These are phyloP conservation scores for Coemansia erecta DNA, from an alignment of 192 early-diverging fungal genomes.

Conservation along the genomic window DNA sequence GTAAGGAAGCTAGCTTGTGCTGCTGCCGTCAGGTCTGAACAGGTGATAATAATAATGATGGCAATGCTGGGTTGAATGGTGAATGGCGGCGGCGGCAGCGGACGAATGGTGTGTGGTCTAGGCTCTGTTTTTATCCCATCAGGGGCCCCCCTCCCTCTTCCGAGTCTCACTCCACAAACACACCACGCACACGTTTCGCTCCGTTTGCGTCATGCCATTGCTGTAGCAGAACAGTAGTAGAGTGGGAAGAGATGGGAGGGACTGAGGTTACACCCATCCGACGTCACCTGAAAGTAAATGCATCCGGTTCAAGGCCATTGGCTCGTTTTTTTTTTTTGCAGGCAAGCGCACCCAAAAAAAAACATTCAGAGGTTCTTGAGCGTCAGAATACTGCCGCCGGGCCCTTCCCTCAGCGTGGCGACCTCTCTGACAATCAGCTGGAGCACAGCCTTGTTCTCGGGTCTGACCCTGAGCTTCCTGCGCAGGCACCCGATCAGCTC, in stretches of 20 bases:
- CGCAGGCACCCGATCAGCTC: conserved; percentile 63
- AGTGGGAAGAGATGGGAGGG: too few species aligned
- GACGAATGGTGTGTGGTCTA: too few species aligned
- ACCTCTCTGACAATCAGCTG: conserved; percentile 48
- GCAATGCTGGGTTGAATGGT: not conserved
- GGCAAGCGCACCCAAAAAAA: too few species aligned
- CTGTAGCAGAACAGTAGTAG: too few species aligned
- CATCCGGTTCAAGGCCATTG: not conserved
- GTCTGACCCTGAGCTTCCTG: conserved; percentile 60
- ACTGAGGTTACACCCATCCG: too few species aligned
- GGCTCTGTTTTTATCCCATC: too few species aligned
- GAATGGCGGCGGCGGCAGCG: too few species aligned
- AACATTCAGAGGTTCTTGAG: conserved; percentile 4
- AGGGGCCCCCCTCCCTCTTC: too few species aligned
- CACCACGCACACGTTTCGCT: too few species aligned
- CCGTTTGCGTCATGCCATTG: too few species aligned
- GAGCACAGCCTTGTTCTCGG: conserved; percentile 40
- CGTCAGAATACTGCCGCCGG: conserved; percentile 2
- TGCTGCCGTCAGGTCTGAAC: not conserved
- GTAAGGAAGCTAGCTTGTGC: not conserved
- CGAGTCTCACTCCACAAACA: too few species aligned
- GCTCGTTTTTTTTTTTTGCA: too few species aligned
- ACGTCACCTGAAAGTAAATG: conserved; percentile 3
- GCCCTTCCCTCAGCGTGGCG: conserved; percentile 28
- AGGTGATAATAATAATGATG: not conserved